Evolutionary conservation across 495 filamentous ascomycete genomes (phyloP).

Genomic region (Tuber umbilicatum): DNA sequence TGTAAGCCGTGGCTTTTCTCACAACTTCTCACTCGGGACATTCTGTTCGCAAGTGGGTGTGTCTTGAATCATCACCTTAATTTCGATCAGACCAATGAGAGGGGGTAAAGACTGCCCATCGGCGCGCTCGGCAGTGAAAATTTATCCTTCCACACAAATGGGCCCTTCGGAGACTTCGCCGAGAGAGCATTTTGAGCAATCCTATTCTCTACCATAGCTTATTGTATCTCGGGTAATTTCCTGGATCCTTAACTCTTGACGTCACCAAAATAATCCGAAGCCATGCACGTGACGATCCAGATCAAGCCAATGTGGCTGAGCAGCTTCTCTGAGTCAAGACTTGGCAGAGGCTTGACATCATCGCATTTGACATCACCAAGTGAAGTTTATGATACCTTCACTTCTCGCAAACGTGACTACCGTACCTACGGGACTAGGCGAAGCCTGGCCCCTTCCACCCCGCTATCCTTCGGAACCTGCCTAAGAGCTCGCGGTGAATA

Average conservation of each 20-base stretch:
- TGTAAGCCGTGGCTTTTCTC: background rate
- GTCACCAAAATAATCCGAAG: background rate
- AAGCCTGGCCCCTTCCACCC: background rate
- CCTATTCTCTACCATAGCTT: background rate
- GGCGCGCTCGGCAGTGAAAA: background rate
- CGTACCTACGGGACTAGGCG: background rate
- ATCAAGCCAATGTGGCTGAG: background rate
- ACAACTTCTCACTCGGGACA: background rate
- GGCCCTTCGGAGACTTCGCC: background rate
- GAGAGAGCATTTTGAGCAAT: background rate
- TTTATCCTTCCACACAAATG: background rate
- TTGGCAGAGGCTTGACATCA: background rate
- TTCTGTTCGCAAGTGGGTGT: background rate
- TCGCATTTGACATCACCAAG: background rate
- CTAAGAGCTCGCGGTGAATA: slow-evolving; percentile 50
- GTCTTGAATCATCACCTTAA: background rate
- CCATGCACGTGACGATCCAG: background rate
- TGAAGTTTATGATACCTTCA: background rate
- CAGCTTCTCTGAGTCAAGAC: background rate
- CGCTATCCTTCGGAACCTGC: background rate
- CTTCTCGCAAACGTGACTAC: background rate
- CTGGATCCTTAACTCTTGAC: background rate
- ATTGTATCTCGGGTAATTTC: background rate
- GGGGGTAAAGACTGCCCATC: background rate
- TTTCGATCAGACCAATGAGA: background rate